Evolutionary conservation across 768 basidiomycete species (phyloP).

Genomic region (Kwoniella sp.): DNA sequence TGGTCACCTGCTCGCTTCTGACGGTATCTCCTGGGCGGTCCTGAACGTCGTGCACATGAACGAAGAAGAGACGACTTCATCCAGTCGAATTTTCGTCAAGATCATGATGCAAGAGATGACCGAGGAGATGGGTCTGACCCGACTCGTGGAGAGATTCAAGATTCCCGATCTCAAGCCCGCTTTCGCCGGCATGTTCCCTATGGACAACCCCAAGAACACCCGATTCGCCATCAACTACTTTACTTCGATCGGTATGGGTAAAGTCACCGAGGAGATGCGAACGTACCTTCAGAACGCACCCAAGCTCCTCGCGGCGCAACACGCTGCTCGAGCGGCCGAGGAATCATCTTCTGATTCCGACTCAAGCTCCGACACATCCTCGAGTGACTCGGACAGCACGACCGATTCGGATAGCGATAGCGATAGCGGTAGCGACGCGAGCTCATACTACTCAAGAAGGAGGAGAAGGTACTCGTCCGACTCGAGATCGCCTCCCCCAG

Average conservation of each 20-base stretch:
- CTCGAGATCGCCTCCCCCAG: conserved; percentile 15
- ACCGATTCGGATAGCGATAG: conserved; percentile 58
- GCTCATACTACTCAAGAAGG: conserved; percentile 54
- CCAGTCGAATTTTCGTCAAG: conserved; percentile 94
- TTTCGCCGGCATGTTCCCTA: conserved; percentile 87
- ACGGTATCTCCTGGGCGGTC: conserved; percentile 85
- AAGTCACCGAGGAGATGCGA: conserved; percentile 92
- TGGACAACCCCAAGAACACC: conserved; percentile 94
- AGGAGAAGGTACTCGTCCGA: conserved; percentile 19
- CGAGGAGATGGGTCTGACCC: conserved; percentile 88
- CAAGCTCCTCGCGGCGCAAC: conserved; percentile 90
- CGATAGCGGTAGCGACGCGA: conserved; percentile 57
- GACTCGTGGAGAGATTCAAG: conserved; percentile 82
- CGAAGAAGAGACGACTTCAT: conserved; percentile 96
- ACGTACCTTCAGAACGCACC: conserved; percentile 96
- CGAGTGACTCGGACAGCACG: conserved; percentile 38
- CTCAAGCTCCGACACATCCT: conserved; percentile 40
- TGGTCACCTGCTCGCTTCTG: conserved; percentile 82
- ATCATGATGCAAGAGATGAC: conserved; percentile 94
- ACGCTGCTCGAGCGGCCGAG: conserved; percentile 72
- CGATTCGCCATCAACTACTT: conserved; percentile 94
- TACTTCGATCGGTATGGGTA: conserved; percentile 88
- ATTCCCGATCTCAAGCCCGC: conserved; percentile 75
- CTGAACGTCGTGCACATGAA: conserved; percentile 86
- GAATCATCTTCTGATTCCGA: conserved; percentile 50